Evolutionary conservation across 2,329 filamentous ascomycete species (phyloP).

Genomic region (Fusarium zealandicum): DNA sequence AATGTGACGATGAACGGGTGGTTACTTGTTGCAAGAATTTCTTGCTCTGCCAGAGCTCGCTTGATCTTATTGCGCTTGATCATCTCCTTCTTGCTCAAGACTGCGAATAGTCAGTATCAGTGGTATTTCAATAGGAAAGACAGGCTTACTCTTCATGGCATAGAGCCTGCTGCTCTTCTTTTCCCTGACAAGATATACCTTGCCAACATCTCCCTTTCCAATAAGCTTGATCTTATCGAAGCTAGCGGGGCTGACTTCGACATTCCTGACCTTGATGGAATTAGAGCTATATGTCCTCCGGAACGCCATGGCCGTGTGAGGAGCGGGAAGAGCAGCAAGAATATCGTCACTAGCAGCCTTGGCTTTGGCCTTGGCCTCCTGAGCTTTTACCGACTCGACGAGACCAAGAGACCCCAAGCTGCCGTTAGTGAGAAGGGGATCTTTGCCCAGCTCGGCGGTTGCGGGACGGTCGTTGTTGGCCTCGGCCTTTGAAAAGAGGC

Average conservation of each 20-base stretch:
- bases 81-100: constrained; percentile 99
- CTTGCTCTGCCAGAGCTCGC: constrained; percentile 93
- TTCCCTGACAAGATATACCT: constrained; percentile 95
- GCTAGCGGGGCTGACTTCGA: constrained; percentile 92
- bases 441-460: constrained; percentile 86
- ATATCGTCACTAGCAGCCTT: constrained; percentile 57
- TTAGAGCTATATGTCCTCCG: constrained; percentile 97
- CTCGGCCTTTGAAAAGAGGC: constrained; percentile 72
- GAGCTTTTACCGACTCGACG: constrained; percentile 44
- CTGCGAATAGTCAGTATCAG: constrained; percentile 60
- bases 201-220: constrained; percentile 97
- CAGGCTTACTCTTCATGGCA: constrained; percentile 89
- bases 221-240: constrained; percentile 99
- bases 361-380: constrained; percentile 39
- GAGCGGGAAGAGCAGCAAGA: constrained; percentile 69
- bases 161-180: constrained; percentile 97
- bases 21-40: constrained; percentile 97
- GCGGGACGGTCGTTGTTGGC: constrained; percentile 73
- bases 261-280: constrained; percentile 97
- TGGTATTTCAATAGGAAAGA: not conserved
- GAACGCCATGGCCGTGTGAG: constrained; percentile 77
- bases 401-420: constrained; percentile 53
- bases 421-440: constrained; percentile 67
- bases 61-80: constrained; percentile 99
- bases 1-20: constrained; percentile 98